These are phyloP conservation scores for Didymellaceae sp. DNA, from an alignment of 2,329 filamentous ascomycete genomes.

Conservation along the genomic window DNA sequence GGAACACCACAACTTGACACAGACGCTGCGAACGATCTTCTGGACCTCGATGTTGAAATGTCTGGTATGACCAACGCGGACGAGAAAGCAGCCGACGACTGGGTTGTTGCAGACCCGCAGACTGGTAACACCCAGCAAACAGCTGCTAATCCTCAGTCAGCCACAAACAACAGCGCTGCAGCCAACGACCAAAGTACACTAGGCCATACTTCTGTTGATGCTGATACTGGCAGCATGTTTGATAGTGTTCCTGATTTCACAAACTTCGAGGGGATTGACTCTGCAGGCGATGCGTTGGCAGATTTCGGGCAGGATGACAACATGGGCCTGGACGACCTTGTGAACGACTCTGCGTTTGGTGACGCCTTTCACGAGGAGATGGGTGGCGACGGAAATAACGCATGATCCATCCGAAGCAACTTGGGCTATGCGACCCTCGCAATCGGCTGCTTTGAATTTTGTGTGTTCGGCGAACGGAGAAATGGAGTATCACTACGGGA, in stretches of 20 bases:
- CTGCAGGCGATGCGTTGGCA: constrained; percentile 49
- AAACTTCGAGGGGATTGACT: constrained; percentile 45
- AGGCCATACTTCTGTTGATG: constrained; percentile 33
- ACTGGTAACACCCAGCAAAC: constrained; percentile 27
- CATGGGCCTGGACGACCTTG: constrained; percentile 44
- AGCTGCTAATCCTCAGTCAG: constrained; percentile 23
- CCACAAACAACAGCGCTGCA: constrained; percentile 27
- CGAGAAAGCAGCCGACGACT: constrained; percentile 43
- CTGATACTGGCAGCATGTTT: constrained; percentile 46
- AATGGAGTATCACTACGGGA: constrained; percentile 1
- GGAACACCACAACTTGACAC: constrained; percentile 33
- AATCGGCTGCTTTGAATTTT: neutral
- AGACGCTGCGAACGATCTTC: constrained; percentile 40
- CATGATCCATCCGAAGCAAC: constrained; percentile 16
- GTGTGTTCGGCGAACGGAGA: constrained; percentile 7
- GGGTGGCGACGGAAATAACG: constrained; percentile 37
- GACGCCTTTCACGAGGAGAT: constrained; percentile 49
- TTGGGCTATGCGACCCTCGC: neutral
- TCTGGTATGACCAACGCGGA: constrained; percentile 57
- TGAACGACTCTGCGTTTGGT: constrained; percentile 50
- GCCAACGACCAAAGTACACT: constrained; percentile 24
- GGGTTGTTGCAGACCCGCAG: constrained; percentile 45
- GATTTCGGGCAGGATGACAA: constrained; percentile 48
- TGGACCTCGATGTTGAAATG: constrained; percentile 62
- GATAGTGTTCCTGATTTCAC: constrained; percentile 44